phyloP scores from a whole-genome alignment of 441 rosid genomes.

The Isatis lusitanica region DNA sequence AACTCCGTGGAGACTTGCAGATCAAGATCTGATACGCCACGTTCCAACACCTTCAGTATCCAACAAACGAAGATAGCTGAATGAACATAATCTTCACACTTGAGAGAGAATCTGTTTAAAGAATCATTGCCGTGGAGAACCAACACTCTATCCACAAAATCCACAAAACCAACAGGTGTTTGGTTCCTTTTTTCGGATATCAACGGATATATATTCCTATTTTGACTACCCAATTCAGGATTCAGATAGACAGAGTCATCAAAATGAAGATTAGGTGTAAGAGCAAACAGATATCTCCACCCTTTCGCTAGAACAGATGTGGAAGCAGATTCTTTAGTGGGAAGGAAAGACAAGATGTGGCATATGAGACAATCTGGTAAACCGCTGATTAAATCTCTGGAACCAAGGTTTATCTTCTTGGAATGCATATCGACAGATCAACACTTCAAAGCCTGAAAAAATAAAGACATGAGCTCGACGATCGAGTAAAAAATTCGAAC shows the following conservation, averaged over 20 bases:
- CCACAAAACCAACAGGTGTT: not conserved
- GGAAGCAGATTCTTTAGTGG: constrained; percentile 3
- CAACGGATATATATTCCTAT: no score
- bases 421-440: not conserved
- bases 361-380: not conserved
- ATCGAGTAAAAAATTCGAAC: no score
- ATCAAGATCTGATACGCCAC: constrained; percentile 2
- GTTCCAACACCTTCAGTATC: not conserved
- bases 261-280: not conserved
- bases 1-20: not conserved
- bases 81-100: not conserved
- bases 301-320: constrained; percentile 1
- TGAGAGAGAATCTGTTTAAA: not conserved
- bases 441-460: not conserved
- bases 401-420: not conserved
- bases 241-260: not conserved
- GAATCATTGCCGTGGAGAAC: not conserved
- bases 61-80: not conserved
- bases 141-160: not conserved
- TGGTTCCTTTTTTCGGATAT: not conserved
- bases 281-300: not conserved
- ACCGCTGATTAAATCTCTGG: not conserved
- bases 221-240: not conserved
- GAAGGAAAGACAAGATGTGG: not conserved
- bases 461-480: no score